Conservation (phyloP, 768 basidiomycete species). For the Tricholoma flavovirens region DNA sequence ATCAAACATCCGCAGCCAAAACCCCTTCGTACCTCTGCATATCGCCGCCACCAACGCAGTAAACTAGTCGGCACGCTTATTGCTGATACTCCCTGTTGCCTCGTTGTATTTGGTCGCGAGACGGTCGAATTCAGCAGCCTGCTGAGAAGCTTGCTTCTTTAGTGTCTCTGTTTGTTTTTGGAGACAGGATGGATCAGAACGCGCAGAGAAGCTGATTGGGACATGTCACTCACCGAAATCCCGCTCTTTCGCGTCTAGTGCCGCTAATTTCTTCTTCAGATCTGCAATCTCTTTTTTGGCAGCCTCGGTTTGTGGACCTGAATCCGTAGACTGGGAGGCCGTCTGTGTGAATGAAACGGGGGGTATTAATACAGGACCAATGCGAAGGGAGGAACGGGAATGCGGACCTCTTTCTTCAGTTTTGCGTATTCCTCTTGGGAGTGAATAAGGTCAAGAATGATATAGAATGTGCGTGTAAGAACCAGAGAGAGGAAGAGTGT, state of each 20-base stretch:
- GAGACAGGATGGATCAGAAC: not conserved
- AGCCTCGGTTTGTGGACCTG: constrained; percentile 27
- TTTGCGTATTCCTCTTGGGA: constrained; percentile 84
- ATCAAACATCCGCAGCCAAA: not conserved
- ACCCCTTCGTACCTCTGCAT: not conserved
- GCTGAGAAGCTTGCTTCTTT: constrained; percentile 77
- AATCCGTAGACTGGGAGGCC: constrained; percentile 11
- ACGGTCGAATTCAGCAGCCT: constrained; percentile 76
- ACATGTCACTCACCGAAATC: constrained; percentile 51
- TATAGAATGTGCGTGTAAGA: constrained; percentile 87
- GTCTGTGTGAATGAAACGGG: constrained; percentile 4
- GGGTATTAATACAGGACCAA: not conserved
- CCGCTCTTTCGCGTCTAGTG: constrained; percentile 48
- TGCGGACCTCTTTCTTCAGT: constrained; percentile 56
- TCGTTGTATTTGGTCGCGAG: constrained; percentile 75
- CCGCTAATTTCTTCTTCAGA: constrained; percentile 63
- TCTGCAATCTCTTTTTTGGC: constrained; percentile 54
- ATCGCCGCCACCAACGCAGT: not conserved
- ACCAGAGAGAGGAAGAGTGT: constrained; percentile 95
- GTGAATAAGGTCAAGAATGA: constrained; percentile 87
- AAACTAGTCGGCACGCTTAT: constrained; percentile 60
- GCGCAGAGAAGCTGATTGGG: not conserved
- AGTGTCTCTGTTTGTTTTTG: constrained; percentile 61
- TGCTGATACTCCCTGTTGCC: constrained; percentile 47
- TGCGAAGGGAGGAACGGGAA: not conserved